Base-by-base conservation (phyloP, 1,284 basidiomycete species). In the Cryptococcus sp. region DNA sequence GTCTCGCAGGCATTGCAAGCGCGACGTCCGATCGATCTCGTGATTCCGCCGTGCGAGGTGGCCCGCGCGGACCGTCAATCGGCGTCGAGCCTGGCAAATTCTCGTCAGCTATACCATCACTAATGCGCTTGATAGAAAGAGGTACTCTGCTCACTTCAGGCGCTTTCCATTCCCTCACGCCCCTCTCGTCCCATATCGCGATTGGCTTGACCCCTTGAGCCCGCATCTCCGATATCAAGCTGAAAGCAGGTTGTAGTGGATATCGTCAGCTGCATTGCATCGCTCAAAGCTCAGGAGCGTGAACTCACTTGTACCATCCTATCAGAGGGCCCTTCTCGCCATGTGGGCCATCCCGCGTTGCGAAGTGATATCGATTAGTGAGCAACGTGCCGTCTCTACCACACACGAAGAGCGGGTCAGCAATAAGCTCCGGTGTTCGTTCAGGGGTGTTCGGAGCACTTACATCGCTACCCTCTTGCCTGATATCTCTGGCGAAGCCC, bases 341-440 rank as follows among this genome's bases (percentile, higher is more conserved):
- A 35, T 68, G 22, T 44, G 64, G 59, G 27, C 62, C 60, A 44
- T 68, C 60, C 17, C 53, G 51, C 10, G 56, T 57, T 11, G 73
- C 73, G 45, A 78, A 76, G 59, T 77, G 76, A 58, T 74, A 78
- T 41, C 72, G 64, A 56, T 75, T 77, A 0, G 78, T 78, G 44
- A 79, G 45, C 6, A 79, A 63, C 2, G 76, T 78, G 1, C 66
- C 78, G 66, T 79, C 78, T 16, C 75, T 77, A 53, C 5, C 25
- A 17, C 8, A 45, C 42, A 10, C 3, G 4, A 44, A 17, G 44
- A 27, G 19, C 20, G 23, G 15, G 15, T 22, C n/a, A 49, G 52
- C 22, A 3, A 22, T 7, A 13, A 8, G 15, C n/a, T n/a, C 2
- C 8, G 42, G 8, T 45, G 2, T 2, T 15, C n/a, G 4, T 4